Evolutionary conservation across 1,284 basidiomycete genomes (phyloP), one percentile per base, ranked within the genome.

Genomic region (Apiotrichum gamsii): DNA sequence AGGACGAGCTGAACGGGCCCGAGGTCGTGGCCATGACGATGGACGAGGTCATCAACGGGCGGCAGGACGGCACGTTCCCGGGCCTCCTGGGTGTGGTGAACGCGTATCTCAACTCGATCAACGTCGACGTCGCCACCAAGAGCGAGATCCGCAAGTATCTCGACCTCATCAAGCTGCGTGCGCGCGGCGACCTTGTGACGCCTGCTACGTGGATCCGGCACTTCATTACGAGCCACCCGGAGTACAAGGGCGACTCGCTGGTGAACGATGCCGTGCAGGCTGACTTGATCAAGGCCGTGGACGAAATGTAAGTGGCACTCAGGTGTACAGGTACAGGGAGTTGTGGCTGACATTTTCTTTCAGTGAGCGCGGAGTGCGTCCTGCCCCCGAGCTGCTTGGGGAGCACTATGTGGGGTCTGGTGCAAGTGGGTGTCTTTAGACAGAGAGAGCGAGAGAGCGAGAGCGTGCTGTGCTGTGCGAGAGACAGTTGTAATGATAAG

Each of bases 11-110:
- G 29, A 30, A 46, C 16, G 54, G 45, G 10, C 62, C 89, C 5
- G 90, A 97, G 69, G 90, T 90, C 56, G 87, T 83, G 54, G 89
- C 94, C 67, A 93, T 94, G 83, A 82, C 86, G 0, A 79, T 97
- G 67, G 77, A 90, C 58, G 90, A 98, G 74, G 87, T 98, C 38
- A 87, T 98, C 73, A 90, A 88, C 63, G 95, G 95, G 16, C 88
- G 56, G 19, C 54, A 52, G 29, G 50, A 87, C 79, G 65, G 73
- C 16, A n/a, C n/a, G n/a, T 96, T 90, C 78, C 87, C 87, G 0
- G 95, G 95, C 10, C 74, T 99, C 25, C 70, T 98, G 33, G 82
- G 84, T 28, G 78, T 99, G 15, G 83, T 97, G 5, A 79, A 84
- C 62, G 81, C 82, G 35, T 99, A 96, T 70, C 75, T 98, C 47